These are phyloP conservation scores for Penicillium carneum DNA, from an alignment of 2,329 filamentous ascomycete species.

Conservation along the genomic window DNA sequence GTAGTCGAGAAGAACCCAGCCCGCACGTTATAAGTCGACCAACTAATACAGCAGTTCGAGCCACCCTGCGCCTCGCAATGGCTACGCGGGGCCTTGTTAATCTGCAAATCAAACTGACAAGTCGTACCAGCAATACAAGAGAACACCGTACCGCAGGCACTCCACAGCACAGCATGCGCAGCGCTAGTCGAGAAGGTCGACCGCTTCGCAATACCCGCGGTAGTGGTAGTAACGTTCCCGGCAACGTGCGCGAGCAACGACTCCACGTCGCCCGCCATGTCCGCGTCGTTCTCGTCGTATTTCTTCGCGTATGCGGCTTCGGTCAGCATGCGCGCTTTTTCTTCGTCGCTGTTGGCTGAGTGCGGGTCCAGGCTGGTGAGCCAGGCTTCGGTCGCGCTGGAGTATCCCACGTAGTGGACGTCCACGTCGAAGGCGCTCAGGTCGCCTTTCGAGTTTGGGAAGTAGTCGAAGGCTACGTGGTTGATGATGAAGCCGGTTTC, in stretches of 20 bases:
- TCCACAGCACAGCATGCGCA: slow-evolving; percentile 7
- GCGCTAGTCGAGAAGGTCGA: slow-evolving; percentile 7
- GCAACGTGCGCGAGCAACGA: not conserved
- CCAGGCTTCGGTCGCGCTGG: not conserved
- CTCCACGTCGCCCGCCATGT: not conserved
- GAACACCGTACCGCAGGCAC: not conserved
- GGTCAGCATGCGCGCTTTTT: slow-evolving; percentile 4
- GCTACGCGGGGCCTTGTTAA: not conserved
- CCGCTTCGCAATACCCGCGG: not conserved
- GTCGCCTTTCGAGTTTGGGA: slow-evolving; percentile 6
- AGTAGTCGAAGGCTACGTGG: slow-evolving; percentile 12
- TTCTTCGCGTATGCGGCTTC: slow-evolving; percentile 3
- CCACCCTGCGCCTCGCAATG: slow-evolving; percentile 1
- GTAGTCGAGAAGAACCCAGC: slow-evolving; percentile 12
- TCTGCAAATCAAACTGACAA: slow-evolving; percentile 6
- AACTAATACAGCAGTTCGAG: slow-evolving; percentile 7
- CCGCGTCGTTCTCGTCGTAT: slow-evolving; percentile 4
- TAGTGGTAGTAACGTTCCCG: not conserved
- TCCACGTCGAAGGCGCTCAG: slow-evolving; percentile 13
- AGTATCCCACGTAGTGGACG: slow-evolving; percentile 5
- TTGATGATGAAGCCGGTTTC: not conserved
- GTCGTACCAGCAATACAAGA: slow-evolving; percentile 7
- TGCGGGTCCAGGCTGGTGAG: slow-evolving; percentile 3
- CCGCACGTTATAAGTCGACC: slow-evolving; percentile 8
- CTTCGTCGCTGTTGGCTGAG: not conserved